A percentile compares a stretch with the other conserved stretches of the same genome.
Conservation (phyloP, 768 basidiomycete species). For the Macrolepiota albuminosa region DNA sequence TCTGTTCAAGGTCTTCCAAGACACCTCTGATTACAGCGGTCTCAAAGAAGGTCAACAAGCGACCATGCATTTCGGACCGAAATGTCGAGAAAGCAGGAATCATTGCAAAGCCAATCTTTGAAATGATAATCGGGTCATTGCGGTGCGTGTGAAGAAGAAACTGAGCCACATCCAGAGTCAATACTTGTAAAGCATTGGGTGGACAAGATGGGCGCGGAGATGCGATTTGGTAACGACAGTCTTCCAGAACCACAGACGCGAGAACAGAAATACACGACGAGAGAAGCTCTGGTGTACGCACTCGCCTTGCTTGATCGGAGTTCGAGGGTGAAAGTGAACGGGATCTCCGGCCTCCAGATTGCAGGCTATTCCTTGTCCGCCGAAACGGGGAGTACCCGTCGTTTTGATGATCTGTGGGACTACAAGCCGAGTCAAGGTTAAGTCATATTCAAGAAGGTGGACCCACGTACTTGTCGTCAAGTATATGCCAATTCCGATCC, state of each 20-base stretch:
- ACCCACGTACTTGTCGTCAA: slow-evolving; percentile 44
- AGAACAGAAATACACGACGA: slow-evolving; percentile 55
- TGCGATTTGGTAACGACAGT: slow-evolving; percentile 62
- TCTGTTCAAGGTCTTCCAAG: slow-evolving; percentile 39
- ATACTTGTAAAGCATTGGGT: slow-evolving; percentile 70
- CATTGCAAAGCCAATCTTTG: slow-evolving; percentile 61
- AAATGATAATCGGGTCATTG: slow-evolving; percentile 45
- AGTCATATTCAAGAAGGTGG: background rate
- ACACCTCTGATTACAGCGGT: slow-evolving; percentile 50
- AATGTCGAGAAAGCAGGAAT: slow-evolving; percentile 77
- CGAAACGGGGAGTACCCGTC: slow-evolving; percentile 36
- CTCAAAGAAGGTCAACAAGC: slow-evolving; percentile 68
- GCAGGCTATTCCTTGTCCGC: slow-evolving; percentile 38
- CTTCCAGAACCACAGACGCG: slow-evolving; percentile 62
- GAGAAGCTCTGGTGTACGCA: slow-evolving; percentile 48
- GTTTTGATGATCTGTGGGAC: slow-evolving; percentile 13
- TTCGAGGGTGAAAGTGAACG: slow-evolving; percentile 58
- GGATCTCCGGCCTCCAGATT: slow-evolving; percentile 37
- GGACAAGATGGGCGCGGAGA: slow-evolving; percentile 61
- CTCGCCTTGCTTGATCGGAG: slow-evolving; percentile 17
- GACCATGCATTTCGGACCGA: slow-evolving; percentile 51
- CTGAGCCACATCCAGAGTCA: slow-evolving; percentile 68
- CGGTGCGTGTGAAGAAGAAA: slow-evolving; percentile 55
- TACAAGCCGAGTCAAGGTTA: background rate
- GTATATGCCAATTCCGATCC: slow-evolving; percentile 57